Conservation (phyloP, 129 eudicot species). For the Escallonia rubra region DNA sequence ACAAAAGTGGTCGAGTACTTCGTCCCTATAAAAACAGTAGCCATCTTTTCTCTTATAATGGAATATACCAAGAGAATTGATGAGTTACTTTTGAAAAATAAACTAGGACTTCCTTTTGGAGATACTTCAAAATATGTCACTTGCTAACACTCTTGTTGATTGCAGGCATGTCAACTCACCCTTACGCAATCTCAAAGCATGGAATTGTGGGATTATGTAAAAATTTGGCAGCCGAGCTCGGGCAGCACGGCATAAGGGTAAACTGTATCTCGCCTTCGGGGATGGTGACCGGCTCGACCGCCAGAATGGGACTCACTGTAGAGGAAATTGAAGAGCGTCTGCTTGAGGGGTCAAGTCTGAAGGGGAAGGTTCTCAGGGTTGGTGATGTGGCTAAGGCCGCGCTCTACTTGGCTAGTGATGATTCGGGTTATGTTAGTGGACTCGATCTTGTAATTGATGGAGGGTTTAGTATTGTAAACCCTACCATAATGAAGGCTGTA, state of each 20-base stretch:
- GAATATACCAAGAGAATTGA: no score
- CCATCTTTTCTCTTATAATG: no score
- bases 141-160: no score
- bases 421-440: slow-evolving; percentile 28
- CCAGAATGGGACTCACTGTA: neutral
- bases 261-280: slow-evolving; percentile 8
- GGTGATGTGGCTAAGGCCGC: slow-evolving; percentile 26
- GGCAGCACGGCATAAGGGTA: slow-evolving; percentile 2
- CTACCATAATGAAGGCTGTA: neutral
- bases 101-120: no score
- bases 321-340: neutral
- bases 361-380: slow-evolving; percentile 11
- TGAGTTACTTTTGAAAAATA: no score
- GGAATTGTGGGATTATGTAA: neutral
- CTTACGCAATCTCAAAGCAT: neutral
- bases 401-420: slow-evolving; percentile 30
- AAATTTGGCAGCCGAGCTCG: neutral
- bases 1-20: no score
- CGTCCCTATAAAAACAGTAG: no score
- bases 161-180: no score
- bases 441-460: slow-evolving; percentile 33
- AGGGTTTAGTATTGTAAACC: slow-evolving; percentile 16
- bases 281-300: neutral
- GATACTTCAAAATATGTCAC: no score
- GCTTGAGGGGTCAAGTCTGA: slow-evolving; percentile 7